Percentiles rank a stretch among this genome's conserved stretches.
Evolutionary conservation across 2,329 filamentous ascomycete genomes (phyloP).

Genomic region (Monilinia polystroma): DNA sequence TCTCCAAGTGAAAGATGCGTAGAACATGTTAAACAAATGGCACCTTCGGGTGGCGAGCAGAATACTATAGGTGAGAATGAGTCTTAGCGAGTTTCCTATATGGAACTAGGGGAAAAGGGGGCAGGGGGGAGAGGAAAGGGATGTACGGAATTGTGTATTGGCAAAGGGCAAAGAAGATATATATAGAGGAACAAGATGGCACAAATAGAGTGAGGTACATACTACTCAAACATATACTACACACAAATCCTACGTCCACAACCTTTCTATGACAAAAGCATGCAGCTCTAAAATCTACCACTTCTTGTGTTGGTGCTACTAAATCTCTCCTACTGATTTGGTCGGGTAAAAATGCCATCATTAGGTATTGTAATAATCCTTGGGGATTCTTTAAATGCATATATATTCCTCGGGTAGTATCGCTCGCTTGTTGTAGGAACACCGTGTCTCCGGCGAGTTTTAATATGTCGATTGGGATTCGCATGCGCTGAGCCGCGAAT

Average conservation of each 20-base stretch:
- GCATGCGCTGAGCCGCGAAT: constrained; percentile 86
- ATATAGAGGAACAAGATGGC: neutral
- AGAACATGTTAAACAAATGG: constrained; percentile 79
- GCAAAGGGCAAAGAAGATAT: neutral
- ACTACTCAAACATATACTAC: constrained; percentile 91
- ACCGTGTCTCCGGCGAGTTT: constrained; percentile 83
- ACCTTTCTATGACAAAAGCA: constrained; percentile 95
- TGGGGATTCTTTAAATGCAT: constrained; percentile 60
- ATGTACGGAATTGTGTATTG: neutral
- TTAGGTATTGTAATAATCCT: constrained; percentile 85
- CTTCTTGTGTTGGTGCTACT: constrained; percentile 75
- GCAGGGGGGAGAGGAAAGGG: neutral
- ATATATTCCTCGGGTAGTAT: constrained; percentile 70
- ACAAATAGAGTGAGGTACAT: constrained; percentile 35
- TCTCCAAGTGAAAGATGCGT: constrained; percentile 73
- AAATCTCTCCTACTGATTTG: constrained; percentile 62
- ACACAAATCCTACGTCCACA: constrained; percentile 91
- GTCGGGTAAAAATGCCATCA: constrained; percentile 88
- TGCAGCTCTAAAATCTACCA: constrained; percentile 94
- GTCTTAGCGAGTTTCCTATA: constrained; percentile 23
- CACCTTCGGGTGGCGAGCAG: constrained; percentile 63
- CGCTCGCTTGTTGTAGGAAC: constrained; percentile 87
- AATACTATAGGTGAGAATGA: constrained; percentile 54
- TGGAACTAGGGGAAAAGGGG: neutral
- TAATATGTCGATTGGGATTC: constrained; percentile 88